phyloP scores from a whole-genome alignment of 1,284 basidiomycete genomes.

The Ustilago shanxiensis region DNA sequence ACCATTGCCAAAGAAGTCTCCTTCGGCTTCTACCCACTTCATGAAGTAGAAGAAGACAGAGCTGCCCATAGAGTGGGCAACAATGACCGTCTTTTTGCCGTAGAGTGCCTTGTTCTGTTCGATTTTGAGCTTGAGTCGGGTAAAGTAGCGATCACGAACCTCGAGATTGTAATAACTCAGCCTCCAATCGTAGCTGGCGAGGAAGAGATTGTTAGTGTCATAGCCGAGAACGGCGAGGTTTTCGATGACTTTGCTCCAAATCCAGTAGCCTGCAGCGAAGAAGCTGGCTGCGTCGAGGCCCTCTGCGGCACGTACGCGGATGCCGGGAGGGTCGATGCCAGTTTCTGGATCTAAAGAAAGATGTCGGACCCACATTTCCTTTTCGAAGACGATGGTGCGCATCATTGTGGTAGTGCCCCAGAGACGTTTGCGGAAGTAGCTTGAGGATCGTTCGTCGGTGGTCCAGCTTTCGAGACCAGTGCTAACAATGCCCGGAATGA shows the following conservation, averaged over 20 bases:
- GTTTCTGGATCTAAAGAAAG: slow-evolving; percentile 89
- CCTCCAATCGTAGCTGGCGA: slow-evolving; percentile 73
- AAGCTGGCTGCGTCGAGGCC: slow-evolving; percentile 81
- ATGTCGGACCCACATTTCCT: slow-evolving; percentile 87
- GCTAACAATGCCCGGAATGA: slow-evolving; percentile 67
- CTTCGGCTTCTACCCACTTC: slow-evolving; percentile 94
- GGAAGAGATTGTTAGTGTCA: slow-evolving; percentile 65
- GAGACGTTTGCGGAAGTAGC: slow-evolving; percentile 66
- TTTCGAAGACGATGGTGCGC: slow-evolving; percentile 85
- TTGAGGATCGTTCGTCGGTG: slow-evolving; percentile 49
- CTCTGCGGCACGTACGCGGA: slow-evolving; percentile 90
- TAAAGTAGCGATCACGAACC: slow-evolving; percentile 90
- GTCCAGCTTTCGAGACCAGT: slow-evolving; percentile 69
- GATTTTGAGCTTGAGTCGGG: slow-evolving; percentile 84
- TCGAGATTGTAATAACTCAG: slow-evolving; percentile 90
- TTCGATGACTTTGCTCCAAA: slow-evolving; percentile 84
- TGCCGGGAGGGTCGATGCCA: slow-evolving; percentile 89
- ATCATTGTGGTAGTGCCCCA: slow-evolving; percentile 77
- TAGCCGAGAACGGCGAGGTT: slow-evolving; percentile 78
- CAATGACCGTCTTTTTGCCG: slow-evolving; percentile 85
- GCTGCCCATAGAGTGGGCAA: slow-evolving; percentile 78
- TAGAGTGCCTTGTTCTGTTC: slow-evolving; percentile 83
- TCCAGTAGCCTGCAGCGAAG: slow-evolving; percentile 90
- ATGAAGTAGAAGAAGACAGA: slow-evolving; percentile 65
- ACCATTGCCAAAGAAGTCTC: slow-evolving; percentile 80